Base-by-base conservation (phyloP, 1,139 yeast genomes). In the Yamadazyma atlantica region DNA sequence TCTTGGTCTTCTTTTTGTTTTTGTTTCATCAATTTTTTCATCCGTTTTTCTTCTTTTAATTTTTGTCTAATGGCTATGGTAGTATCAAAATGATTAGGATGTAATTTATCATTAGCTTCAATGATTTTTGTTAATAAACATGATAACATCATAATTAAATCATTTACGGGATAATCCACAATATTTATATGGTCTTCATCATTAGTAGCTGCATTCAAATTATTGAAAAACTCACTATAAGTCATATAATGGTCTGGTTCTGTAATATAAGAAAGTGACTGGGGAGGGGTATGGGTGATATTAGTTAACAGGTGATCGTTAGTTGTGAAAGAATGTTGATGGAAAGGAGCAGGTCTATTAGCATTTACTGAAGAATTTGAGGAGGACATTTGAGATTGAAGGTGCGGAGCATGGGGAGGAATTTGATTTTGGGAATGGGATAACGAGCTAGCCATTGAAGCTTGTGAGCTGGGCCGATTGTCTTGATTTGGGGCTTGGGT, bases 91-190 rank as follows among this genome's bases (percentile, higher is more conserved):
- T 80, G 85, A 46, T 81, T 82, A 2, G 90, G 88, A 53, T 84
- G 89, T 27, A 87, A 66, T 36, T 80, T 73, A 59, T 92, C 98
- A 62, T 92, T 92, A n/a, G 96, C 90, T 53, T 85, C 94, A 33
- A 90, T 85, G 33, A 92, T 89, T 56, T 86, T 87, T 45, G 87
- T 87, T 36, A 92, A 68, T 35, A 90, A 68, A 22, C 95, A 85
- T 18, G 96, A 80, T 33, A 92, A 71, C 97, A 92, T 90, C 38
- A 81, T 60, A 33, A 92, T 73, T 24, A 92, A 73, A 47, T 86
- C 94, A 41, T 84, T 78, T 2, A 86, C 89, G 0, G 96, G 90
- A 55, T 82, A 87, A 33, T 82, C 86, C 12, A 88, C 90, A 38
- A 90, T 86, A 56, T 87, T 88, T 42, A 86, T 68, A 50, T 82